Base-by-base conservation (phyloP, 257 asterid species). In the Anisodus acutangulus region DNA sequence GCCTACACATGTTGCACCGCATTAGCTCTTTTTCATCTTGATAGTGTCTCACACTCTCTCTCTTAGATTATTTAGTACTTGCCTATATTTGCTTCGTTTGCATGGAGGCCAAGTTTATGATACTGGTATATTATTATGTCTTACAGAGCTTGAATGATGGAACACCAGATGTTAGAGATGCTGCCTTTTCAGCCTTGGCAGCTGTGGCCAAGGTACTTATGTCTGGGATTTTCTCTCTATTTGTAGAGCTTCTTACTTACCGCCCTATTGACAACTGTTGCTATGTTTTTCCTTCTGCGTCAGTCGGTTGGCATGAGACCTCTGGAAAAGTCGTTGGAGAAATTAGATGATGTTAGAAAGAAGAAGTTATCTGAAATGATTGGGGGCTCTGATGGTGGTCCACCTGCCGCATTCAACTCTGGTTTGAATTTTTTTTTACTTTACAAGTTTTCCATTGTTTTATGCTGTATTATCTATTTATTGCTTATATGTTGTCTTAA, bases 111-210 rank as follows among this genome's bases (percentile, higher is more conserved):
- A 47, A 83, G 76, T 82, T 68, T 26, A 19, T 81, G 83, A 74
- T 80, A 57, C 84, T 54, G 63, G 13, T 57, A 81, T 49, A 15
- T 41, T 12, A 64, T 82, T 87, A 83, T 58, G 67, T 85, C 62
- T 19, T 89, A 81, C 91, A 97, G 99, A 90, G 92, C 88, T 95
- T 97, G 66, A 95, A 97, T 89, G 99, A 97, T 86, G 99, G 99
- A 85, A 97, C 99, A 57, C 99, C 99, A 81, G 99, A 97, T 2
- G 99, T 95, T 85, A 92, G 99, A 89, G 99, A 97, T 93, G 98
- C 99, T 64, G 97, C 99, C 49, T 97, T 97, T 88, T 93, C 98
- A 9, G 97, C 95, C 80, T 90, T 97, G 95, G 93, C 99, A 45
- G 95, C 98, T 85, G 84, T 93, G 82, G 98, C 99, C 81, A 93